These are phyloP conservation scores for Thymus mandschuricus DNA, from an alignment of 257 asterid species.

Conservation along the genomic window DNA sequence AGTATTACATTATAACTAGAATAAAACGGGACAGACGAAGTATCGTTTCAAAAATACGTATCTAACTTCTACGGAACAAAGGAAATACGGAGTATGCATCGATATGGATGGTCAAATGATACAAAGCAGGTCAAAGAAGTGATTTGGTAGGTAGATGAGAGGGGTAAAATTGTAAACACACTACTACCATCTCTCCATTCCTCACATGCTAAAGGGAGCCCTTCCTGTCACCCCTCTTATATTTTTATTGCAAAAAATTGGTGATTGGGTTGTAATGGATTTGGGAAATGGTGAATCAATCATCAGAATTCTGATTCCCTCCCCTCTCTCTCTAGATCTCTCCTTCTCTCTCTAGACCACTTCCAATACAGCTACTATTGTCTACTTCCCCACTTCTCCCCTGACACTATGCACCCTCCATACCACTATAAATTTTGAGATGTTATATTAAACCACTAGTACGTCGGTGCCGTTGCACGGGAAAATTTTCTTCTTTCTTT, in stretches of 20 bases:
- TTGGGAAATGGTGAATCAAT: constrained; percentile 46
- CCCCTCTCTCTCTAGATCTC: background rate
- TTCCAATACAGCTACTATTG: constrained; percentile 19
- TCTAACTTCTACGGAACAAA: no score
- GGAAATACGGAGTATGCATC: no score
- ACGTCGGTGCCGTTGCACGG: background rate
- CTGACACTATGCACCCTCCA: constrained; percentile 26
- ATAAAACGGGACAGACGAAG: no score
- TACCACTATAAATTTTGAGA: background rate
- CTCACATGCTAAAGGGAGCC: constrained; percentile 23
- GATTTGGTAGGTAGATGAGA: no score
- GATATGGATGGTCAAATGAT: no score
- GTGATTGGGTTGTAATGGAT: constrained; percentile 32
- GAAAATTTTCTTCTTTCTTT: no score
- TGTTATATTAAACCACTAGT: background rate
- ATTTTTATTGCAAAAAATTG: constrained; percentile 20
- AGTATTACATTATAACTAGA: no score
- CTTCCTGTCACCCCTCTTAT: background rate
- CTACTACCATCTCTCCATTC: background rate
- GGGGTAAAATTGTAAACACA: no score
- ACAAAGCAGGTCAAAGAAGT: no score
- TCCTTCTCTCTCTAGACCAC: constrained; percentile 25
- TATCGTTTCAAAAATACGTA: no score
- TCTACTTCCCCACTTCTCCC: background rate
- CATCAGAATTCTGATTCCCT: constrained; percentile 31